Conservation (phyloP, 192 early-diverging fungal genomes). For the Kappamyces sp. region DNA sequence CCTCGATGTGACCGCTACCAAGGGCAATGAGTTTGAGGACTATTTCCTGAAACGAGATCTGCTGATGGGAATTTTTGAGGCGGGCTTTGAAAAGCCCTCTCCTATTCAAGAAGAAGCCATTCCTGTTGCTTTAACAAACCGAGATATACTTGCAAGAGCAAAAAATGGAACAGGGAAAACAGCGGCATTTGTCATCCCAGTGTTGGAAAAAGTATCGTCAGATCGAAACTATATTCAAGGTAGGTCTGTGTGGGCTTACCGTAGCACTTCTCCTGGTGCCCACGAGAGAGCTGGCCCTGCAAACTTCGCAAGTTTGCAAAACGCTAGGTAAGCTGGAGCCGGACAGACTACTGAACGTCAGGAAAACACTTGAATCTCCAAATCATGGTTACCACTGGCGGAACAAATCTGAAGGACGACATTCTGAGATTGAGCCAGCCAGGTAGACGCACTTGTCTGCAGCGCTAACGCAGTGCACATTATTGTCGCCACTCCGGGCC, state of each 20-base stretch:
- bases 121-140: slow-evolving; percentile 90
- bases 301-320: slow-evolving; percentile 99
- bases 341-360: no score
- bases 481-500: slow-evolving; percentile 94
- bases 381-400: slow-evolving; percentile 99
- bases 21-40: slow-evolving; percentile 99
- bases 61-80: slow-evolving; percentile 98
- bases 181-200: slow-evolving; percentile 94
- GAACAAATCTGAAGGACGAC: slow-evolving; percentile 96
- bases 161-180: slow-evolving; percentile 95
- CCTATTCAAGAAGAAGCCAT: slow-evolving; percentile 99
- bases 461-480: slow-evolving; percentile 67
- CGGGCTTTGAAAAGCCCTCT: slow-evolving; percentile 94
- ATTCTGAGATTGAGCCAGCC: slow-evolving; percentile 89
- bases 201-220: slow-evolving; percentile 87
- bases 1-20: slow-evolving; percentile 93
- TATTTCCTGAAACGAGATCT: slow-evolving; percentile 95
- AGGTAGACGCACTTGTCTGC: slow-evolving; percentile 24
- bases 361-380: slow-evolving; percentile 82
- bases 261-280: slow-evolving; percentile 86
- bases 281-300: slow-evolving; percentile 94
- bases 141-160: slow-evolving; percentile 91
- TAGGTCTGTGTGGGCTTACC: slow-evolving; percentile 17
- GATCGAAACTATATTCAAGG: slow-evolving; percentile 82
- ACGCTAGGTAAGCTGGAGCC: slow-evolving; percentile 56